A percentile compares a stretch with the other conserved stretches of the same genome.
Conservation (phyloP, 768 basidiomycete species). For the Termitomyces bulborhizus region DNA sequence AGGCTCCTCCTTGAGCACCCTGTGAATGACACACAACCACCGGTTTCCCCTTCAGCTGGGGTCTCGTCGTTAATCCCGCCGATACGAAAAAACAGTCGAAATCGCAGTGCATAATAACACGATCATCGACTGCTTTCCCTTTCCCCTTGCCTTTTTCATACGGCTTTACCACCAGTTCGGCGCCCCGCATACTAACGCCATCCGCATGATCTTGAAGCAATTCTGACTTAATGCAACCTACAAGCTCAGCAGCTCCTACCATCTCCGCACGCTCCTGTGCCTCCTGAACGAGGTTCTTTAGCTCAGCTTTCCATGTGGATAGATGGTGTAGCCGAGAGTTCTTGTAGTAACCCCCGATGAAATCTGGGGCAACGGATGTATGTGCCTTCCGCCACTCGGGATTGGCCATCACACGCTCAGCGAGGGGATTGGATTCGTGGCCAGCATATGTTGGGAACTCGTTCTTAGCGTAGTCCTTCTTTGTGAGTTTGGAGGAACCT, state of each 20-base stretch:
- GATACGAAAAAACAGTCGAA: slow-evolving; percentile 98
- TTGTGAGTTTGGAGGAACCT: too few relatives aligned
- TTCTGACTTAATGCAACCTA: slow-evolving; percentile 27
- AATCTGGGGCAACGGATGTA: slow-evolving; percentile 81
- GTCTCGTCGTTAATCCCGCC: slow-evolving; percentile 75
- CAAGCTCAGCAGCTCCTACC: slow-evolving; percentile 15
- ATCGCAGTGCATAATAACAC: slow-evolving; percentile 87
- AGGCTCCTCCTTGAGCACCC: slow-evolving; percentile 58
- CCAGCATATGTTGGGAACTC: slow-evolving; percentile 60
- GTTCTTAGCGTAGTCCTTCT: not conserved
- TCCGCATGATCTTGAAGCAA: slow-evolving; percentile 12
- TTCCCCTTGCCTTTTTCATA: slow-evolving; percentile 48
- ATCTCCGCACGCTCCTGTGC: slow-evolving; percentile 69
- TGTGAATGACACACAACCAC: slow-evolving; percentile 96
- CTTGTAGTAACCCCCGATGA: slow-evolving; percentile 78
- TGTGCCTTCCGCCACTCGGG: slow-evolving; percentile 83
- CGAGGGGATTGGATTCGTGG: slow-evolving; percentile 62
- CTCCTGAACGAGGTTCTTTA: slow-evolving; percentile 70
- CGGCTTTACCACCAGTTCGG: slow-evolving; percentile 41
- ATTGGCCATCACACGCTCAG: slow-evolving; percentile 74
- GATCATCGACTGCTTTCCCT: slow-evolving; percentile 47
- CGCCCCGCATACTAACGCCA: slow-evolving; percentile 47
- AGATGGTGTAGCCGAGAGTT: slow-evolving; percentile 93
- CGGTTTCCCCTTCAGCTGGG: slow-evolving; percentile 81
- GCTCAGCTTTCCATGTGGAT: slow-evolving; percentile 88